Base-by-base conservation (phyloP, 2,329 filamentous ascomycete species). In the Ilyonectria robusta region DNA sequence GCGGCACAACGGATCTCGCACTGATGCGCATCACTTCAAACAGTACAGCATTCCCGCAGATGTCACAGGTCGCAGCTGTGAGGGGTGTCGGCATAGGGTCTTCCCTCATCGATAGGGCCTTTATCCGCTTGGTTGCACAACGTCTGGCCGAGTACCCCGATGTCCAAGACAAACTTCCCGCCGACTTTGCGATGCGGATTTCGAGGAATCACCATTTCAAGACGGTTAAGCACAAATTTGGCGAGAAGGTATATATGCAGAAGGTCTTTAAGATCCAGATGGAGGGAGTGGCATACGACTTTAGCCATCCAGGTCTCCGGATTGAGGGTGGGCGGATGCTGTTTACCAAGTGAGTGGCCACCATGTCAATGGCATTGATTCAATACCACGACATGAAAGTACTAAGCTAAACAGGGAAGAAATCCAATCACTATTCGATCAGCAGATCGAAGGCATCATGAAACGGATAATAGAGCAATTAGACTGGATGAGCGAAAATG, bases 11-110 rank as follows among this genome's bases (percentile, higher is more conserved):
- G 1, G 84, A 85, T 65, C 76, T 84, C 8, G 81, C 83, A 1
- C 72, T 85, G 15, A 84, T 84, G 78, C 77, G 83, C 21, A 78
- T 83, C n/a, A 76, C 70, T 21, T 81, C 70, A 56, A 77, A 69
- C 0, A 70, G 79, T 19, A 48, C 66, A 1, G 57, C 65, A 1
- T 72, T 68, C 19, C 78, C 78, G 3, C 76, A 78, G 19, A 72
- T 82, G 62, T 74, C 78, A 6, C 78, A 81, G 57, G 77, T 82
- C 15, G 72, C 78, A 0, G 76, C 78, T 7, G 84, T 86, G 9
- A 80, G 80, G 17, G 84, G 84, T n/a, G 78, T 84, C 6, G 83
- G 83, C 0, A 83, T 85, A 33, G 83, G 84, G 0, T 81, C 83
- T 0, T 81, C 82, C 0, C 75, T 85, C 15, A 85, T 86, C 56